Conservation (phyloP, 192 early-diverging fungal genomes). For the Bifiguratus adelaidae region DNA sequence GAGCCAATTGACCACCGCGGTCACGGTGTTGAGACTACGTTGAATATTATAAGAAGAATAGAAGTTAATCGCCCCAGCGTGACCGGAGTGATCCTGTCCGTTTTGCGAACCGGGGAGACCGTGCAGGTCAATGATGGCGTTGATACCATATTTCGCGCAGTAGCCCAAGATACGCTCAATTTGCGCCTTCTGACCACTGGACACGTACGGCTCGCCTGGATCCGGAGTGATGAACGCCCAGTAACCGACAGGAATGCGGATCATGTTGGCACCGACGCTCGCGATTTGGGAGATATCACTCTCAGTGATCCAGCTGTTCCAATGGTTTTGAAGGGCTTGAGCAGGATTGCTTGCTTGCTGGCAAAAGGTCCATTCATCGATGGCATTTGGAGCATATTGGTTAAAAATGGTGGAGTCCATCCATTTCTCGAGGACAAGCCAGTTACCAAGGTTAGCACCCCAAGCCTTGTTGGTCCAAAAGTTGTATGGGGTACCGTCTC, state of each 20-base stretch:
- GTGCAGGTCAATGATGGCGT: slow-evolving; percentile 46
- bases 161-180: slow-evolving; percentile 18
- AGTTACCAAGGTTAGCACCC: slow-evolving; percentile 48
- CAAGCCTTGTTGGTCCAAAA: slow-evolving; percentile 23
- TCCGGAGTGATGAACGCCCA: slow-evolving; percentile 46
- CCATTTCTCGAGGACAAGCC: slow-evolving; percentile 49
- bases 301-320: slow-evolving; percentile 46
- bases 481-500: slow-evolving; percentile 10
- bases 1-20: slow-evolving; percentile 28
- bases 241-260: slow-evolving; percentile 49
- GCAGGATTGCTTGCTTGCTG: slow-evolving; percentile 24
- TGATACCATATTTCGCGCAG: slow-evolving; percentile 21
- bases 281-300: slow-evolving; percentile 34
- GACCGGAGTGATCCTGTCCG: slow-evolving; percentile 45
- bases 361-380: slow-evolving; percentile 49
- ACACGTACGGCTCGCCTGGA: slow-evolving; percentile 43
- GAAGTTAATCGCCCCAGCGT: slow-evolving; percentile 26
- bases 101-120: slow-evolving; percentile 49
- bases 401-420: slow-evolving; percentile 37
- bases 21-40: slow-evolving; percentile 8
- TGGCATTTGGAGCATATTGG: slow-evolving; percentile 14
- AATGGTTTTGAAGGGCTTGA: slow-evolving; percentile 26
- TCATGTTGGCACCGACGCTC: slow-evolving; percentile 30
- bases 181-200: slow-evolving; percentile 32
- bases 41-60: slow-evolving; percentile 9